phyloP scores from a whole-genome alignment of 768 basidiomycete species.

The Chalciporus sphaerocephalus region DNA sequence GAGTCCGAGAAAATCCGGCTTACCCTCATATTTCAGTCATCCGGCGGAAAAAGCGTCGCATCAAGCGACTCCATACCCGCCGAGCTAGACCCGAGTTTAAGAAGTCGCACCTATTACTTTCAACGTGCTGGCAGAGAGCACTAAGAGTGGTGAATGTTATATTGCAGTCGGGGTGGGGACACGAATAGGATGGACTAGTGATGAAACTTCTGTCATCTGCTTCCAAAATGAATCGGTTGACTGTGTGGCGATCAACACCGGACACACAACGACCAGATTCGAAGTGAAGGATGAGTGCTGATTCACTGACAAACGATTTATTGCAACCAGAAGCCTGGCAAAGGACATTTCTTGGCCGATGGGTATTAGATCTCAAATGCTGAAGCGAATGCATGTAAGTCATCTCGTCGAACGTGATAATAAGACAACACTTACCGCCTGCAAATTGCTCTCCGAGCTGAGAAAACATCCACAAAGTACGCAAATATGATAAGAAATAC shows the following conservation, averaged over 20 bases:
- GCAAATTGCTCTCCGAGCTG: conserved; percentile 19
- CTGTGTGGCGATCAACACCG: conserved; percentile 38
- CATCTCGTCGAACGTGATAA: not conserved
- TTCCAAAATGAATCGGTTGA: conserved; percentile 35
- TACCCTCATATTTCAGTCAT: not conserved
- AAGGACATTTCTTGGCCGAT: conserved; percentile 37
- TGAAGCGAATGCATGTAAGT: conserved; percentile 9
- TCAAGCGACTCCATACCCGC: conserved; percentile 35
- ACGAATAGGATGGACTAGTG: conserved; percentile 55
- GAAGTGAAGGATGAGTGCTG: conserved; percentile 58
- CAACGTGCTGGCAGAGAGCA: conserved; percentile 59
- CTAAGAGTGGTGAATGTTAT: conserved; percentile 49
- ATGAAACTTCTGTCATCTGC: conserved; percentile 46
- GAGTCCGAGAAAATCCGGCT: conserved; percentile 4
- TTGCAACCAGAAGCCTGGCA: conserved; percentile 43
- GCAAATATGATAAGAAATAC: conserved; percentile 42
- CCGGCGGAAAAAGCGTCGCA: conserved; percentile 14
- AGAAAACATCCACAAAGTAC: conserved; percentile 43
- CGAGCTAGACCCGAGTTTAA: conserved; percentile 42
- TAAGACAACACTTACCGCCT: conserved; percentile 4
- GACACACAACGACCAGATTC: conserved; percentile 58
- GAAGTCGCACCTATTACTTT: conserved; percentile 58
- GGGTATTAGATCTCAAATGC: conserved; percentile 53
- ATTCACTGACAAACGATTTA: conserved; percentile 45
- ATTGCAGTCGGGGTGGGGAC: conserved; percentile 46